A percentile compares a stretch with the other conserved stretches of the same genome.
phyloP scores from a whole-genome alignment of 116 monocot genomes.

The Trichopus zeylanicus region DNA sequence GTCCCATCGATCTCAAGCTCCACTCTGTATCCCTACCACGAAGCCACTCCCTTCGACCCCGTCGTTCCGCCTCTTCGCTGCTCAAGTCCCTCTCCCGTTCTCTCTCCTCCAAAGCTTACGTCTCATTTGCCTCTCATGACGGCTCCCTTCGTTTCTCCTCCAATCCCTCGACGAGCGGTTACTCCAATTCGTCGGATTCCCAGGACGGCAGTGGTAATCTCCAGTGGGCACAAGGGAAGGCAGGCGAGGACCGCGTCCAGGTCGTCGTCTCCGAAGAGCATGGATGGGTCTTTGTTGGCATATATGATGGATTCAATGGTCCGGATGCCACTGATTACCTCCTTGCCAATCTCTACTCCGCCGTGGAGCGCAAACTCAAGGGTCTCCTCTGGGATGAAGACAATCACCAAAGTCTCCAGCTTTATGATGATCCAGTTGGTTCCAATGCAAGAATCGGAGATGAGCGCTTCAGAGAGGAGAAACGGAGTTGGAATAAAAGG shows the following conservation, averaged over 20 bases:
- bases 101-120: slow-evolving; percentile 25
- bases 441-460: background rate
- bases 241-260: slow-evolving; percentile 91
- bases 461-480: background rate
- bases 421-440: background rate
- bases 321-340: slow-evolving; percentile 93
- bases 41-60: slow-evolving; percentile 45
- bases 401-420: background rate
- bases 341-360: slow-evolving; percentile 66
- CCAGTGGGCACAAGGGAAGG: slow-evolving; percentile 91
- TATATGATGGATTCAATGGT: slow-evolving; percentile 98
- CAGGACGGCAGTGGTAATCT: slow-evolving; percentile 11
- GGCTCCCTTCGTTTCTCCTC: slow-evolving; percentile 17
- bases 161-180: slow-evolving; percentile 3
- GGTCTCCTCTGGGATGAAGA: slow-evolving; percentile 53
- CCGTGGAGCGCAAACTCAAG: slow-evolving; percentile 52
- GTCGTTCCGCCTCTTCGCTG: slow-evolving; percentile 15
- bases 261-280: slow-evolving; percentile 76
- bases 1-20: no score
- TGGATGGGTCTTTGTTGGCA: slow-evolving; percentile 85
- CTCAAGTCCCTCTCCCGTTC: slow-evolving; percentile 38
- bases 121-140: slow-evolving; percentile 6
- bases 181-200: slow-evolving; percentile 10
- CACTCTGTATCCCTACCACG: slow-evolving; percentile 15
- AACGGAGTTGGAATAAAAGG: slow-evolving; percentile 1